Evolutionary conservation across 2,329 filamentous ascomycete genomes (phyloP).

Genomic region (Exophiala oligosperma): DNA sequence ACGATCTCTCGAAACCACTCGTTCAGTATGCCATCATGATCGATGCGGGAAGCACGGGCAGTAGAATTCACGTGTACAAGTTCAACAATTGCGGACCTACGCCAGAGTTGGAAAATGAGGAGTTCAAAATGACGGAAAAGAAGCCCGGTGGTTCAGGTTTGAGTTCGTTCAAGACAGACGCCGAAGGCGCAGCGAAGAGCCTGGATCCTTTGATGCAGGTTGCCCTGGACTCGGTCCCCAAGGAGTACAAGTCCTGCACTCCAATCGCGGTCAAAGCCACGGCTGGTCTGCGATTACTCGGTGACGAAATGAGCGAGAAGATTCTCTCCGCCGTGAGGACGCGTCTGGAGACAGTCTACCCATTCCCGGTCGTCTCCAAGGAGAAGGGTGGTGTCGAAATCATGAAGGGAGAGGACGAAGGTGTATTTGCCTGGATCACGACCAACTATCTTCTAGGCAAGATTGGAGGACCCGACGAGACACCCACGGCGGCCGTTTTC

Average conservation of each 20-base stretch:
- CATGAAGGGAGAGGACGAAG: conserved; percentile 97
- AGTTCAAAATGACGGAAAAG: conserved; percentile 92
- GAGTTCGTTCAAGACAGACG: conserved; percentile 83
- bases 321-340: conserved; percentile 83
- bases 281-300: conserved; percentile 85
- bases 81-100: conserved; percentile 98
- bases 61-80: conserved; percentile 96
- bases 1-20: conserved; percentile 84
- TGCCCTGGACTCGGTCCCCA: conserved; percentile 80
- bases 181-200: conserved; percentile 83
- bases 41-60: conserved; percentile 95
- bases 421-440: conserved; percentile 98
- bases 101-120: conserved; percentile 89
- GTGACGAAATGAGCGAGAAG: conserved; percentile 73
- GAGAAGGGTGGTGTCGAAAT: conserved; percentile 88
- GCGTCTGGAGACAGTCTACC: conserved; percentile 83
- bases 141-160: conserved; percentile 74
- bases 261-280: conserved; percentile 98
- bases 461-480: conserved; percentile 89
- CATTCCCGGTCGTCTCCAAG: conserved; percentile 87
- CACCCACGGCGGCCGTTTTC: conserved; percentile 88
- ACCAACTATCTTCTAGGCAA: conserved; percentile 98
- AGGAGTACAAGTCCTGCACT: conserved; percentile 85
- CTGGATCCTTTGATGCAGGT: conserved; percentile 85
- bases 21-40: conserved; percentile 99